A percentile compares a stretch with the other conserved stretches of the same genome.
These are phyloP conservation scores for Boehmeria nivea DNA, from an alignment of 306 rosid genomes.

Conservation along the genomic window DNA sequence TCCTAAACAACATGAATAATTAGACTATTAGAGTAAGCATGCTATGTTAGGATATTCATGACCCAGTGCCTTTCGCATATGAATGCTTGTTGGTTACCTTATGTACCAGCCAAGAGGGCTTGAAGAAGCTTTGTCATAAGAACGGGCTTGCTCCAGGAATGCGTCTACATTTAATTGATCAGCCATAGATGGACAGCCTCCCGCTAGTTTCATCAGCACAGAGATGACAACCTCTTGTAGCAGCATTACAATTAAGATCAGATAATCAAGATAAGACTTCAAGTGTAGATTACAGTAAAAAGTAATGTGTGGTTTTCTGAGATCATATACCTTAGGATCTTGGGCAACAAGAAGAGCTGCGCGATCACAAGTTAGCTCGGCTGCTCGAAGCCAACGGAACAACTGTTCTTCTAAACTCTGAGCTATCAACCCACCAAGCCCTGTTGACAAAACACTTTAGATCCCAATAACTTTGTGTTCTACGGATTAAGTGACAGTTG, in stretches of 20 bases:
- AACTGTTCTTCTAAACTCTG: conserved; percentile 85
- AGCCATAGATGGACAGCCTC: conserved; percentile 95
- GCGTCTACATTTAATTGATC: conserved; percentile 94
- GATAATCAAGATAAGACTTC: conserved; percentile 15
- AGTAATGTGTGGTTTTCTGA: no score
- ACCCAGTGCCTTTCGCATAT: no score
- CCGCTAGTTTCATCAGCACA: conserved; percentile 96
- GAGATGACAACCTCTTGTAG: conserved; percentile 96
- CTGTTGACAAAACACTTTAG: conserved; percentile 30
- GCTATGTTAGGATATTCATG: no score
- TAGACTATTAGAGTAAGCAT: conserved; percentile 13
- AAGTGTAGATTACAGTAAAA: neutral
- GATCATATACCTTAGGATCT: conserved; percentile 71
- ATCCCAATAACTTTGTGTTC: neutral
- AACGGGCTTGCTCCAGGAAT: conserved; percentile 95
- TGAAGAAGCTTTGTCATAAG: conserved; percentile 93
- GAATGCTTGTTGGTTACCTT: conserved; percentile 41
- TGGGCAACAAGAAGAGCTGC: conserved; percentile 99
- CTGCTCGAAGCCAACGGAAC: conserved; percentile 96
- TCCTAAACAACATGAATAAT: conserved; percentile 43
- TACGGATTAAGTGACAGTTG: neutral
- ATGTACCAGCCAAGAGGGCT: conserved; percentile 95
- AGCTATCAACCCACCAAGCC: conserved; percentile 90
- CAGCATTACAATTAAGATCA: conserved; percentile 30
- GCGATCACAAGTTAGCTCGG: conserved; percentile 97